These are phyloP conservation scores for Xylariaceae sp. DNA, from an alignment of 2,329 filamentous ascomycete genomes.

Conservation along the genomic window DNA sequence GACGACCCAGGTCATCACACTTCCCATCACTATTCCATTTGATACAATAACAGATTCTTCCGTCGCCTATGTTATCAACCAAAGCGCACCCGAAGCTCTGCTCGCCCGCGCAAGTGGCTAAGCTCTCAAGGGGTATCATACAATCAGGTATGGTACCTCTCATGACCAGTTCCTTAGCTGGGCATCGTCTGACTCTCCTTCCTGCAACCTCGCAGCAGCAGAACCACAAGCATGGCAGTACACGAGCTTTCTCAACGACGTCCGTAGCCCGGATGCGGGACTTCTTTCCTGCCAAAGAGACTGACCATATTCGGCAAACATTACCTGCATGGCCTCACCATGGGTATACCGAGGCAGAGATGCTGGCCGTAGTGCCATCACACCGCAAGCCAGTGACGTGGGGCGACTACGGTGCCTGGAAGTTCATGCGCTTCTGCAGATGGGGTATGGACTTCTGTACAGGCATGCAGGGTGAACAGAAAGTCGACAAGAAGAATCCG, in stretches of 20 bases:
- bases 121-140: slow-evolving; percentile 24
- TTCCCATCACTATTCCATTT: slow-evolving; percentile 3
- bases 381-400: slow-evolving; percentile 70
- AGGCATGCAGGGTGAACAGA: slow-evolving; percentile 68
- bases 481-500: slow-evolving; percentile 55
- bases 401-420: slow-evolving; percentile 76
- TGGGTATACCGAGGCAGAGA: slow-evolving; percentile 73
- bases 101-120: slow-evolving; percentile 28
- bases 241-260: slow-evolving; percentile 49
- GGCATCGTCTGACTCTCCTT: slow-evolving; percentile 27
- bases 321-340: slow-evolving; percentile 67
- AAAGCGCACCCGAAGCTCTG: slow-evolving; percentile 29
- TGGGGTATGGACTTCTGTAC: slow-evolving; percentile 80
- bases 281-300: slow-evolving; percentile 61
- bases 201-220: slow-evolving; percentile 18
- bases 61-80: slow-evolving; percentile 28
- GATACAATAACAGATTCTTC: slow-evolving; percentile 2
- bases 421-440: slow-evolving; percentile 69
- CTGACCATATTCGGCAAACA: slow-evolving; percentile 58
- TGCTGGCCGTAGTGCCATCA: slow-evolving; percentile 68
- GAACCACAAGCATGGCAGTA: slow-evolving; percentile 22
- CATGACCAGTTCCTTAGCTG: slow-evolving; percentile 19
- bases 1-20: background rate
- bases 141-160: slow-evolving; percentile 22
- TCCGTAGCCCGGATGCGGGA: slow-evolving; percentile 44